phyloP scores from a whole-genome alignment of 2,329 filamentous ascomycete genomes.

The Seiridium cupressi region DNA sequence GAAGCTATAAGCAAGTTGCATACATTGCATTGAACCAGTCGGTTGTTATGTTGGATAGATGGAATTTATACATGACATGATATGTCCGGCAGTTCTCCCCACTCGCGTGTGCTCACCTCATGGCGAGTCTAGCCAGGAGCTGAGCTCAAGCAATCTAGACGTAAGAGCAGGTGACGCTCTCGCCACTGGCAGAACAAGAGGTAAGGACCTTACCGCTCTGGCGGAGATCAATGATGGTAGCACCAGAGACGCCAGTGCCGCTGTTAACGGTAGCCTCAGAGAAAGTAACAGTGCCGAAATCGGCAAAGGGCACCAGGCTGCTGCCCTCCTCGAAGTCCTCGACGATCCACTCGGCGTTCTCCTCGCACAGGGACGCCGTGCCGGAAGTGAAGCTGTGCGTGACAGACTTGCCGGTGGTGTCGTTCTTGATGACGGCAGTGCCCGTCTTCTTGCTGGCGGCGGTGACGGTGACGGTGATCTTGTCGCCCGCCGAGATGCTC shows the following conservation, averaged over 20 bases:
- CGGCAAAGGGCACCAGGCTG: slow-evolving; percentile 39
- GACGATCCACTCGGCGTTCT: slow-evolving; percentile 63
- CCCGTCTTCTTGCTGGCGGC: slow-evolving; percentile 41
- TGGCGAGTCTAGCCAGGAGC: no score
- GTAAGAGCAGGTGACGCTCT: slow-evolving; percentile 24
- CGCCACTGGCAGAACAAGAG: not conserved
- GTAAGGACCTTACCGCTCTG: slow-evolving; percentile 37
- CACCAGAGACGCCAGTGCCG: slow-evolving; percentile 32
- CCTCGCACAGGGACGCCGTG: slow-evolving; percentile 42
- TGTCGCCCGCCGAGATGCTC: slow-evolving; percentile 27
- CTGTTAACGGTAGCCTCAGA: slow-evolving; percentile 30
- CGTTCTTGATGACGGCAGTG: slow-evolving; percentile 47
- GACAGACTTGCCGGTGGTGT: slow-evolving; percentile 48
- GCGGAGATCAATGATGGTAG: slow-evolving; percentile 42
- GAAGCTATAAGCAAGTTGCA: no score
- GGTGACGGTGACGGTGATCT: slow-evolving; percentile 24
- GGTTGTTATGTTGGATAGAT: no score
- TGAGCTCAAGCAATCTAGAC: not conserved
- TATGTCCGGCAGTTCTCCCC: no score
- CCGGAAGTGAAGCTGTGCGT: slow-evolving; percentile 49
- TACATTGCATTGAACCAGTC: no score
- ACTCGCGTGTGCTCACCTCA: no score
- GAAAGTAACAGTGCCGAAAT: slow-evolving; percentile 46
- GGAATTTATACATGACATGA: no score
- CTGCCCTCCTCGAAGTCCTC: slow-evolving; percentile 47